Evolutionary conservation across 352 stramenopile genomes (phyloP).

Genomic region (Achlya hypogyna): DNA sequence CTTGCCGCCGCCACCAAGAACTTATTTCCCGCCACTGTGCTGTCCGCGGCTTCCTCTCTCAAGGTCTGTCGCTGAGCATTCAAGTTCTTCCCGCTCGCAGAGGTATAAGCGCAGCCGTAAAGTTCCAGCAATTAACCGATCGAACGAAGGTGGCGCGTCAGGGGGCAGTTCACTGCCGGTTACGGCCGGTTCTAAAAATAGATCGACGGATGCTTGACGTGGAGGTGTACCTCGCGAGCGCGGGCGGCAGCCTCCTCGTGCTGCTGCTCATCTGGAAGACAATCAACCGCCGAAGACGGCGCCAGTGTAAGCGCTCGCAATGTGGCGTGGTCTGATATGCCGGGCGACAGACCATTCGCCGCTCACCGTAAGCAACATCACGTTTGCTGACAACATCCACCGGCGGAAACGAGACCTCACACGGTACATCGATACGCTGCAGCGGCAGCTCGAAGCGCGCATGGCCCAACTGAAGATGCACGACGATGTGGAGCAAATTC

Average conservation of each 20-base stretch:
- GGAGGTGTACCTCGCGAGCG: background rate
- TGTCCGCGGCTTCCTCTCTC: too few species aligned
- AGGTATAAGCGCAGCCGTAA: too few species aligned
- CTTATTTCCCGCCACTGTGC: too few species aligned
- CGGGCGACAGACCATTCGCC: slow-evolving; percentile 7
- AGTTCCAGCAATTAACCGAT: too few species aligned
- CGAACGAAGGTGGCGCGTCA: too few species aligned
- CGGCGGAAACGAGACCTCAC: slow-evolving; percentile 52
- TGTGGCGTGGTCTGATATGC: background rate
- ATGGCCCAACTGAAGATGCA: slow-evolving; percentile 53
- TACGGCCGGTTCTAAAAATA: too few species aligned
- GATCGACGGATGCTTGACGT: too few species aligned
- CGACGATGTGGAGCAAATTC: slow-evolving; percentile 53
- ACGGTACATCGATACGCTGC: slow-evolving; percentile 46
- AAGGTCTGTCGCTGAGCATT: background rate
- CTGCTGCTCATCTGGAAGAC: background rate
- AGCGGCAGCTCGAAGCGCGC: slow-evolving; percentile 34
- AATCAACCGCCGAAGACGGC: background rate
- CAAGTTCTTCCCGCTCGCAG: too few species aligned
- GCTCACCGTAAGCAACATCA: slow-evolving; percentile 4
- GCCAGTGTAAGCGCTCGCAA: background rate
- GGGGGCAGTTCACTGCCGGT: too few species aligned
- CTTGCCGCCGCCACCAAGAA: too few species aligned
- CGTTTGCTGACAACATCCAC: slow-evolving; percentile 36
- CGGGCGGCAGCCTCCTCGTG: background rate